Evolutionary conservation across 2,329 filamentous ascomycete genomes (phyloP).

Genomic region (Curvularia verruculosa): DNA sequence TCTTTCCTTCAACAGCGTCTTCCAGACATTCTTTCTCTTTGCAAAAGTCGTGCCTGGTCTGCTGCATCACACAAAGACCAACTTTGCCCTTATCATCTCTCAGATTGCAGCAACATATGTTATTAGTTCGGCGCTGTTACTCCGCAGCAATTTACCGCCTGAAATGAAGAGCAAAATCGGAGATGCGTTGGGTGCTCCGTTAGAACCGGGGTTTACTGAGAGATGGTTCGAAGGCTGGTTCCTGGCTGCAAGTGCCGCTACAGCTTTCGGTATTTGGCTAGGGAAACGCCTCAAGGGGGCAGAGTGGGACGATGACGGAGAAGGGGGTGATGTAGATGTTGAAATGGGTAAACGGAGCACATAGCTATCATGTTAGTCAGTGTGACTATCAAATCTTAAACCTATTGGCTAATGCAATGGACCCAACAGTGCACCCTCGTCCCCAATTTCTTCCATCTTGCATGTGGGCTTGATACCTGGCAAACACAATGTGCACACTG

Average conservation of each 20-base stretch:
- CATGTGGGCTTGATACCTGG: not conserved
- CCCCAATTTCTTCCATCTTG: no score
- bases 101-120: conserved; percentile 87
- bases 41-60: conserved; percentile 74
- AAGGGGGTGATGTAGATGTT: conserved; percentile 58
- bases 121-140: conserved; percentile 76
- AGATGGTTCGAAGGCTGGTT: conserved; percentile 92
- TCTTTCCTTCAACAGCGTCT: conserved; percentile 78
- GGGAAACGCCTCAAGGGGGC: conserved; percentile 65
- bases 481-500: not conserved
- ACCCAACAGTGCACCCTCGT: not conserved
- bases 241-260: conserved; percentile 68
- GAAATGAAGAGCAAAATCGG: conserved; percentile 79
- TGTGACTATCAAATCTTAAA: not conserved
- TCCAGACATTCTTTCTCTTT: conserved; percentile 86
- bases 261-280: conserved; percentile 74
- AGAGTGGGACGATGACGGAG: conserved; percentile 48
- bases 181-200: conserved; percentile 76
- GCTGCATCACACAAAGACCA: conserved; percentile 76
- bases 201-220: conserved; percentile 75
- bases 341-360: conserved; percentile 75
- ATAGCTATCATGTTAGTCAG: conserved; percentile 3
- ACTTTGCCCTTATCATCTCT: conserved; percentile 77
- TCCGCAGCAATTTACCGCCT: conserved; percentile 77
- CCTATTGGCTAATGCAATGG: not conserved